phyloP scores from a whole-genome alignment of 2,329 filamentous ascomycete species.

The Magnaporthiopsis rhizophila region DNA sequence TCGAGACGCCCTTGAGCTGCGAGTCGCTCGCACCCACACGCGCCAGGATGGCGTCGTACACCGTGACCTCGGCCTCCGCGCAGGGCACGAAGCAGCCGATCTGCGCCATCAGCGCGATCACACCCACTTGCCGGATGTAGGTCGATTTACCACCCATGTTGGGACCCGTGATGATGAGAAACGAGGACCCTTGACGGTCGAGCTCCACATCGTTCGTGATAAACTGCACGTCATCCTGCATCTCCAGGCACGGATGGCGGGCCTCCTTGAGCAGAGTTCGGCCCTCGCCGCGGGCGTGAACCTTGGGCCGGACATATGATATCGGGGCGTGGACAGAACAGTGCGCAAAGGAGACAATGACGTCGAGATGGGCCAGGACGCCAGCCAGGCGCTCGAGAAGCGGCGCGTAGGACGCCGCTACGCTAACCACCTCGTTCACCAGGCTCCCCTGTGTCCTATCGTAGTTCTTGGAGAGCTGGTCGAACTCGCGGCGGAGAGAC shows the following conservation, averaged over 20 bases:
- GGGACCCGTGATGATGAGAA: constrained; percentile 92
- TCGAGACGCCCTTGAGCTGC: constrained; percentile 94
- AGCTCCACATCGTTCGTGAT: constrained; percentile 95
- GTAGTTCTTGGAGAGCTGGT: constrained; percentile 90
- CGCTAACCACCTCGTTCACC: constrained; percentile 84
- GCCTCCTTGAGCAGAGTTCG: constrained; percentile 88
- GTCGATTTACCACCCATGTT: constrained; percentile 99
- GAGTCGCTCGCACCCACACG: constrained; percentile 93
- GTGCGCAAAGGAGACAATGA: constrained; percentile 90
- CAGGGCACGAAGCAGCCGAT: constrained; percentile 95
- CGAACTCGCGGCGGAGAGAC: constrained; percentile 77
- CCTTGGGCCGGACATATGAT: constrained; percentile 82
- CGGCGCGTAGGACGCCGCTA: constrained; percentile 90
- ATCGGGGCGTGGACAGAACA: constrained; percentile 87
- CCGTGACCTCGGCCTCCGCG: constrained; percentile 78
- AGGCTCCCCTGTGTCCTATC: constrained; percentile 88
- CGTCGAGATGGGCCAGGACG: constrained; percentile 86
- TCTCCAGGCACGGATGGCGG: constrained; percentile 94
- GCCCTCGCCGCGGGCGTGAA: constrained; percentile 80
- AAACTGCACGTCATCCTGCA: constrained; percentile 97
- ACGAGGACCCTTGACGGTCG: constrained; percentile 69
- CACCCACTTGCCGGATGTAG: constrained; percentile 94
- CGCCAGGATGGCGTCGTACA: constrained; percentile 95
- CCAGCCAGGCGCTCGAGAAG: constrained; percentile 84
- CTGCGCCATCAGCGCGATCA: constrained; percentile 95